A percentile compares a stretch with the other conserved stretches of the same genome.
These are phyloP conservation scores for Zymoseptoria pseudotritici DNA, from an alignment of 2,329 filamentous ascomycete species.

Conservation along the genomic window DNA sequence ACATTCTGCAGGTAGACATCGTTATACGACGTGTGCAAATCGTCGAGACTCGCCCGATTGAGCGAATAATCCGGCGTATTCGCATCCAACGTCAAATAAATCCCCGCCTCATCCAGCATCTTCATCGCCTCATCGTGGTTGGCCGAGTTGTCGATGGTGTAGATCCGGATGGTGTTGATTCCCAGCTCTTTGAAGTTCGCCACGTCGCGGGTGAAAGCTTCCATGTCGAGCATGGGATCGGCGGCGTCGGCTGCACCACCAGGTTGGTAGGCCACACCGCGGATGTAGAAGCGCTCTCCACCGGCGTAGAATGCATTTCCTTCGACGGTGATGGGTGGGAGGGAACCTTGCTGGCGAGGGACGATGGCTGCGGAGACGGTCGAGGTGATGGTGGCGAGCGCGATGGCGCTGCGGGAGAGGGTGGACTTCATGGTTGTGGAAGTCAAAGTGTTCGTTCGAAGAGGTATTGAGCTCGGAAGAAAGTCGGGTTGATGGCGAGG, in stretches of 20 bases:
- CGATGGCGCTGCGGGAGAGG: conserved; percentile 12
- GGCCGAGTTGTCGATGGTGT: conserved; percentile 81
- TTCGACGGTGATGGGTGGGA: conserved; percentile 18
- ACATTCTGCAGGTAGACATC: conserved; percentile 74
- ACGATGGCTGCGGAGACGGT: conserved; percentile 8
- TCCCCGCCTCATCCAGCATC: conserved; percentile 69
- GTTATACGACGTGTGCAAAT: conserved; percentile 65
- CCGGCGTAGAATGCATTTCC: conserved; percentile 50
- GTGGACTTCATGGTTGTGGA: conserved; percentile 11
- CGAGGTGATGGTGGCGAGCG: conserved; percentile 13
- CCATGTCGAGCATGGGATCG: conserved; percentile 68
- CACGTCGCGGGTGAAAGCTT: conserved; percentile 69
- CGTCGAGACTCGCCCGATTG: conserved; percentile 60
- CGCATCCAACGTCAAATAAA: conserved; percentile 86
- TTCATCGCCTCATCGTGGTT: conserved; percentile 81
- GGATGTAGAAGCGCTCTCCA: conserved; percentile 53
- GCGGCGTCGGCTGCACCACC: conserved; percentile 54
- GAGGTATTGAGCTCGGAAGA: neutral
- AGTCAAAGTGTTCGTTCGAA: neutral
- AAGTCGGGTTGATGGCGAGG: neutral
- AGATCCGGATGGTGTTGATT: conserved; percentile 84
- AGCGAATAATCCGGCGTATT: conserved; percentile 83
- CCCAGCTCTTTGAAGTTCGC: conserved; percentile 72
- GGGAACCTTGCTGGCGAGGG: conserved; percentile 13
- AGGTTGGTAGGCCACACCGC: conserved; percentile 48